Conservation (phyloP, 2,329 filamentous ascomycete genomes). For the Aspergillus melleus region DNA sequence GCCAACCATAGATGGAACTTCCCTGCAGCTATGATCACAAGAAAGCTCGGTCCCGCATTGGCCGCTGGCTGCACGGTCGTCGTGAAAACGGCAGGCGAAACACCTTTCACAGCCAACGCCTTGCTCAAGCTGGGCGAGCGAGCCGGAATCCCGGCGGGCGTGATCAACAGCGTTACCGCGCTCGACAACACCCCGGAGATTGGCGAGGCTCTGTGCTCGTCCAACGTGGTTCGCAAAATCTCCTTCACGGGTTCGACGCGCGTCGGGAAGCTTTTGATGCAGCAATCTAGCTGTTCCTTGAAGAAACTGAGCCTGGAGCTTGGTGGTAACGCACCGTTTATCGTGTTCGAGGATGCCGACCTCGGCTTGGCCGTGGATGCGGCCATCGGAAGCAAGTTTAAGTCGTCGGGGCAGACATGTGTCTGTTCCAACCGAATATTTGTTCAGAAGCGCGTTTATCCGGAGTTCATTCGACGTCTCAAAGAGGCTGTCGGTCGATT, state of each 20-base stretch:
- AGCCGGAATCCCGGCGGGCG: constrained; percentile 31
- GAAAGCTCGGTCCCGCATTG: constrained; percentile 36
- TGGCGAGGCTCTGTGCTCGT: constrained; percentile 17
- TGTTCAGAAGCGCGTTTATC: constrained; percentile 49
- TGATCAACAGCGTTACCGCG: constrained; percentile 59
- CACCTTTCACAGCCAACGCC: constrained; percentile 33
- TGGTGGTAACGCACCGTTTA: constrained; percentile 25
- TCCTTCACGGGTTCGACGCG: constrained; percentile 24
- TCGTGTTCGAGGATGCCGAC: constrained; percentile 28
- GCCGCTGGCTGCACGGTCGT: constrained; percentile 41
- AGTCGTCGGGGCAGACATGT: constrained; percentile 88
- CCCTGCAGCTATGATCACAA: constrained; percentile 68
- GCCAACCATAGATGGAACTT: constrained; percentile 64
- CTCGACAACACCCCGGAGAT: constrained; percentile 52
- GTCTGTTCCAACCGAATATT: constrained; percentile 67
- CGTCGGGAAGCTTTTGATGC: constrained; percentile 17
- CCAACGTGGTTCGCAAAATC: constrained; percentile 20
- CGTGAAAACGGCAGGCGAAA: constrained; percentile 36
- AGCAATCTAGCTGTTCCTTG: constrained; percentile 14
- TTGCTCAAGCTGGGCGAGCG: constrained; percentile 25
- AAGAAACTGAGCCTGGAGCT: constrained; percentile 25
- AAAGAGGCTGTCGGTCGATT: constrained; percentile 44
- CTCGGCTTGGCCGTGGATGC: constrained; percentile 65
- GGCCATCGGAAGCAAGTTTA: constrained; percentile 82
- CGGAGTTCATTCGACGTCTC: constrained; percentile 55